These are phyloP conservation scores for Cryptomeria japonica DNA, from an alignment of 75 land plant genomes.

Conservation along the genomic window DNA sequence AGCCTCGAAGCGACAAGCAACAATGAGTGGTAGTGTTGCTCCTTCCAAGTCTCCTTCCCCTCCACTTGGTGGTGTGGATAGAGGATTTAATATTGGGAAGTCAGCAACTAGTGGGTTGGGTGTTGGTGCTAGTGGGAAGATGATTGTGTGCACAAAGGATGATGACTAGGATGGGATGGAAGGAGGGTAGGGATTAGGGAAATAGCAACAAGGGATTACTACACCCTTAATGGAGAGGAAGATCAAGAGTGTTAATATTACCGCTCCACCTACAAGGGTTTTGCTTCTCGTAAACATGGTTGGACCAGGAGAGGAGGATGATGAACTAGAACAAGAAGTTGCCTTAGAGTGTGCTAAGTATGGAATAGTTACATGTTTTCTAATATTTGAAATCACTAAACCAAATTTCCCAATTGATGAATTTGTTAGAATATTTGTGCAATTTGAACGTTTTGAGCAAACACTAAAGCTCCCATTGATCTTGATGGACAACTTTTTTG, in stretches of 20 bases:
- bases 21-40: conserved; percentile 43
- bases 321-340: conserved; percentile 95
- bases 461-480: conserved; percentile 85
- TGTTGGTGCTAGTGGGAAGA: conserved; percentile 84
- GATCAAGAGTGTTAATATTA: conserved; percentile 68
- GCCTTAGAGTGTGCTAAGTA: conserved; percentile 94
- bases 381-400: conserved; percentile 93
- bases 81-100: conserved; percentile 61
- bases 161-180: conserved; percentile 99
- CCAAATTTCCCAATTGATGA: conserved; percentile 83
- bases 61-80: conserved; percentile 44
- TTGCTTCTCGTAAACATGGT: conserved; percentile 94
- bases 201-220: conserved; percentile 97
- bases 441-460: conserved; percentile 95
- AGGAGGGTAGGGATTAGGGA: conserved; percentile 98
- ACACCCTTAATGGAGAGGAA: conserved; percentile 95
- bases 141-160: conserved; percentile 98
- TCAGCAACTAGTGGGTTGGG: conserved; percentile 72
- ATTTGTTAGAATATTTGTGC: conserved; percentile 93
- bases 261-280: conserved; percentile 79
- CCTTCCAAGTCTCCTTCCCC: conserved; percentile 69
- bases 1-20: conserved; percentile 87
- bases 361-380: conserved; percentile 90
- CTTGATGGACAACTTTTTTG: conserved; percentile 94
- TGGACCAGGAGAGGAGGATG: conserved; percentile 98